Evolutionary conservation across 768 basidiomycete genomes (phyloP), one percentile per base, ranked within the genome.

Genomic region (Hericium coralloides): DNA sequence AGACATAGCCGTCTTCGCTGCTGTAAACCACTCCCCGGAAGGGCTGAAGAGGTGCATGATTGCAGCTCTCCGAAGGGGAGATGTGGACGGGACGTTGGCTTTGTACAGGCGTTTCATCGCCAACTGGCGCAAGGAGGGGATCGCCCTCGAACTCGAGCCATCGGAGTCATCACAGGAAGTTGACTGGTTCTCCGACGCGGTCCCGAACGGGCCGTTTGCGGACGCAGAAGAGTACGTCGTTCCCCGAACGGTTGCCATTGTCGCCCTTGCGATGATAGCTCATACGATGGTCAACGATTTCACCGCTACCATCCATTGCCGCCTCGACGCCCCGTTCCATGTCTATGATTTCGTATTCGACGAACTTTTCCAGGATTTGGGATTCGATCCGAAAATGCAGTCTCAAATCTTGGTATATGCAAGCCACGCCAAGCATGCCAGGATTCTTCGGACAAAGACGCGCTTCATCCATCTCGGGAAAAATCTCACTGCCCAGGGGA

Each of bases 261-360:
- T 86, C 23, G 72, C 85, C 36, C 74, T 75, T 12, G 82, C 74
- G 6, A 69, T 81, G n/a, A 72, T 80, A 20, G 89, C 89, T 15
- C 71, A 82, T 66, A 83, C 84, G 4, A 76, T 82, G 65, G 69
- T 73, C 31, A 71, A 80, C 63, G 73, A 76, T n/a, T 88, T 90
- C 61, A 63, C 69, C n/a, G 74, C 67, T 36, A 85, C 87, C 2
- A 64, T 89, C 49, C 67, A 69, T 45, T 64, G 67, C 4, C 81
- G 71, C 57, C 60, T 81, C 8, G 62, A 69, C 18, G 73, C 72
- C 1, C 69, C 68, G 17, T 66, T 73, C 48, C 74, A 69, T 1
- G 60, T 83, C 38, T 63, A 71, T 17, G 60, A 60, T 22, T 66
- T 62, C 43, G 68, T 69, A 18, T 69, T 74, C 10, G 63, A 72